Conservation (phyloP, 371 early-diverging fungal species). For the Mortierella sp. region DNA sequence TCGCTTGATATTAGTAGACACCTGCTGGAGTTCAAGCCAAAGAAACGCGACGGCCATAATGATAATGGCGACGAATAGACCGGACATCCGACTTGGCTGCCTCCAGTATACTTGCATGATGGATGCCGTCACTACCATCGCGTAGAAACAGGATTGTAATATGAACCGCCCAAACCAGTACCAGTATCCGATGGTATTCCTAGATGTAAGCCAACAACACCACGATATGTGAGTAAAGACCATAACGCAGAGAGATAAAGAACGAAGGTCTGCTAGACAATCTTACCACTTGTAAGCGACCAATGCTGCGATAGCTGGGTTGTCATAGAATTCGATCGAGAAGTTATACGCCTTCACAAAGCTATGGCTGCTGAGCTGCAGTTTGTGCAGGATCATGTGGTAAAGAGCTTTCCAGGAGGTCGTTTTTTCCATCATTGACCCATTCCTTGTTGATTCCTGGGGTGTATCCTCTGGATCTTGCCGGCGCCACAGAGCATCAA, state of each 20-base stretch:
- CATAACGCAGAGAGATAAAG: conserved; percentile 7
- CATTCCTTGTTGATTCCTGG: neutral
- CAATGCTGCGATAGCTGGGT: conserved; percentile 28
- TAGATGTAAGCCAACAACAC: conserved; percentile 28
- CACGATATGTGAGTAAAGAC: conserved; percentile 17
- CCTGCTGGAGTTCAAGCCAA: conserved; percentile 21
- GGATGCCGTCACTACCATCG: conserved; percentile 7
- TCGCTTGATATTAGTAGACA: neutral
- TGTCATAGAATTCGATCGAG: conserved; percentile 20
- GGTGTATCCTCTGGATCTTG: too few relatives aligned
- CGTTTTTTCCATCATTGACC: neutral
- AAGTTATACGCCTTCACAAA: conserved; percentile 16
- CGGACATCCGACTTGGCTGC: neutral
- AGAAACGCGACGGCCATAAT: conserved; percentile 5
- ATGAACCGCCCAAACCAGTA: conserved; percentile 23
- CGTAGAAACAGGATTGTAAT: conserved; percentile 20
- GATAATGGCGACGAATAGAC: conserved; percentile 27
- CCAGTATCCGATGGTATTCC: conserved; percentile 24
- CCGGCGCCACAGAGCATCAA: conserved; percentile 16
- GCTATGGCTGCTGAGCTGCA: neutral
- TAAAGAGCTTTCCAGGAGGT: conserved; percentile 11
- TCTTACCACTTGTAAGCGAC: conserved; percentile 29
- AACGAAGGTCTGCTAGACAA: neutral
- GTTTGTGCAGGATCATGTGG: conserved; percentile 7
- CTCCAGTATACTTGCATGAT: conserved; percentile 20